Evolutionary conservation across 306 rosid species (phyloP), one percentile per base, ranked within the genome.

Genomic region (Argentina anserina): DNA sequence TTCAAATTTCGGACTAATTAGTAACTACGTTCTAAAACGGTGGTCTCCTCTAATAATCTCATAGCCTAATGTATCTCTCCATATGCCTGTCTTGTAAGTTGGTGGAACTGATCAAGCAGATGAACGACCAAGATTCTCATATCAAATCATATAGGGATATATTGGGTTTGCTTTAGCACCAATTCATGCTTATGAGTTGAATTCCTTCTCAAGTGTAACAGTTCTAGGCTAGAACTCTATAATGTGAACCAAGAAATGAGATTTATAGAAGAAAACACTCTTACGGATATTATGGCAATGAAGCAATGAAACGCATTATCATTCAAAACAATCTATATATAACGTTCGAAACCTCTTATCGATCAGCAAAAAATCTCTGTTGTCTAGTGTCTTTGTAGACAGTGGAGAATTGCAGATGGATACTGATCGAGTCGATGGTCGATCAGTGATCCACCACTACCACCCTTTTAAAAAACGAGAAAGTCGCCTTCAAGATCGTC

Each of bases 231-330:
- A 26, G 56, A 28, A 42, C 37, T 31, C 29, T 46, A 29, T 34
- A 7, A 49, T 67, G 36, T 26, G 37, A 42, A 66, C 53, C 25
- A 66, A 20, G 43, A 47, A 29, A 25, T 7, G 0, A 31, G 31
- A 10, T 28, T 15, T 5, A 20, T 65, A 42, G 29, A 29, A n/a
- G 58, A 5, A 20, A 52, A 42, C n/a, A 33, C 39, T 50, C 34
- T 26, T 26, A 41, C 28, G 7, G n/a, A 53, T n/a, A 25, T 12
- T 25, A 42, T 61, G 68, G 76, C 66, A 71, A 64, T 75, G 66
- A 75, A 56, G 69, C 40, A 70, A 80, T 80, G 73, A 70, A 80
- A 70, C 31, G 42, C 66, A 80, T 65, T 77, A 37, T 80, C 76
- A 70, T 80, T 33, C 49, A 23, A 17, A 23, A 15, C 2, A 65